Conservation (phyloP, 768 basidiomycete species). For the Hydnomerulius pinastri region DNA sequence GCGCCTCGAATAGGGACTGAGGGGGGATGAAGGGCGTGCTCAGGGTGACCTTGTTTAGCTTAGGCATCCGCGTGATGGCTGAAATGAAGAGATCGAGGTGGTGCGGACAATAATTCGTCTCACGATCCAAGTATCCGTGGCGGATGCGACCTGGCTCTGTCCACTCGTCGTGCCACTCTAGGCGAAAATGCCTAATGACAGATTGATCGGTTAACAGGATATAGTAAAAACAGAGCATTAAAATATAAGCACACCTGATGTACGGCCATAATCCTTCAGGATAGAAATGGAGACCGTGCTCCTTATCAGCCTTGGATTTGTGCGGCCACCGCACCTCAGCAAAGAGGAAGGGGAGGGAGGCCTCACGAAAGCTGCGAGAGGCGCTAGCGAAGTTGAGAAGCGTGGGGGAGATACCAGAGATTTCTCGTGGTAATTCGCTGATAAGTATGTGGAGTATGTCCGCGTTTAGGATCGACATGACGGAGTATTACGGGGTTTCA, state of each 20-base stretch:
- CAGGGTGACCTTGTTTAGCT: constrained; percentile 27
- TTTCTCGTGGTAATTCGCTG: constrained; percentile 21
- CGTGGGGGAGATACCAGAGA: constrained; percentile 1
- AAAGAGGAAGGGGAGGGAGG: constrained; percentile 34
- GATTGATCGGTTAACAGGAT: not conserved
- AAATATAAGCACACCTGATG: constrained; percentile 24
- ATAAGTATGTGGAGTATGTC: constrained; percentile 38
- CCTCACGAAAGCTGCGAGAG: constrained; percentile 27
- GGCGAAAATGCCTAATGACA: constrained; percentile 28
- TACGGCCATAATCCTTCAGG: constrained; percentile 31
- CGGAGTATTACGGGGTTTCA: not conserved
- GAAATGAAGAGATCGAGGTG: constrained; percentile 26
- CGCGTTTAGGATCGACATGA: constrained; percentile 34
- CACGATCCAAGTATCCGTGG: constrained; percentile 32
- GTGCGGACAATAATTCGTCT: constrained; percentile 32
- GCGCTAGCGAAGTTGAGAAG: constrained; percentile 28
- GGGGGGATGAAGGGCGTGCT: constrained; percentile 36
- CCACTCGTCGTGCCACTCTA: constrained; percentile 40
- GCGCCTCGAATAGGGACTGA: constrained; percentile 27
- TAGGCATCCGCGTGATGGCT: constrained; percentile 33
- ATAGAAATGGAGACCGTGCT: constrained; percentile 28
- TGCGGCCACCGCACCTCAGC: constrained; percentile 36
- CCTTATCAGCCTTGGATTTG: constrained; percentile 25
- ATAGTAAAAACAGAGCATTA: not conserved
- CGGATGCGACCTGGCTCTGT: constrained; percentile 37